Conservation (phyloP, 768 basidiomycete genomes). For the Tricholoma matsutake region DNA sequence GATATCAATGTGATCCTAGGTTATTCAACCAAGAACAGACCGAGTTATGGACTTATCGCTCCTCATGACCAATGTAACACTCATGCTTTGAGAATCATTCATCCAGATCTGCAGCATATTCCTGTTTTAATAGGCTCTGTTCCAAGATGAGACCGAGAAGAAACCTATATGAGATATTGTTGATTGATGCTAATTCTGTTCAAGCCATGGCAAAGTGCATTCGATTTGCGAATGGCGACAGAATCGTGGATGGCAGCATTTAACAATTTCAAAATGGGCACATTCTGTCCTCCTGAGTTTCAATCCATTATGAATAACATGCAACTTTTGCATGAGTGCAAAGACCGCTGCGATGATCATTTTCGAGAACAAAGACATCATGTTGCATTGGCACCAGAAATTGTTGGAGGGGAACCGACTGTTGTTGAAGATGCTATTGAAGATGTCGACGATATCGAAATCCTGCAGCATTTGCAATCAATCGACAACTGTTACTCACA, state of each 20-base stretch:
- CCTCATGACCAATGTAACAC: conserved; percentile 17
- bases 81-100: too few relatives aligned
- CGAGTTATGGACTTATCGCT: background rate
- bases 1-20: background rate
- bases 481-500: background rate
- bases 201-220: background rate
- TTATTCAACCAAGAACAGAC: background rate
- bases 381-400: conserved; percentile 17
- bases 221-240: background rate
- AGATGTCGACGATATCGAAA: background rate
- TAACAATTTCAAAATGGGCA: background rate
- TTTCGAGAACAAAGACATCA: conserved; percentile 5
- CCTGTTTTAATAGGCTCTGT: too few relatives aligned
- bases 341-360: background rate
- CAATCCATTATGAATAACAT: conserved; percentile 33
- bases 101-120: too few relatives aligned
- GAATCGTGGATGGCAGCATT: background rate
- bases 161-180: too few relatives aligned
- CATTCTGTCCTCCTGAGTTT: background rate
- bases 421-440: background rate
- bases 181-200: too few relatives aligned
- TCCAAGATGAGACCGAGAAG: too few relatives aligned
- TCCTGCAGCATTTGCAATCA: background rate
- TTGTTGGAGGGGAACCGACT: conserved; percentile 1
- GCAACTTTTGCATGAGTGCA: conserved; percentile 23